Base-by-base conservation (phyloP, 257 asterid genomes). In the Verbena officinalis region DNA sequence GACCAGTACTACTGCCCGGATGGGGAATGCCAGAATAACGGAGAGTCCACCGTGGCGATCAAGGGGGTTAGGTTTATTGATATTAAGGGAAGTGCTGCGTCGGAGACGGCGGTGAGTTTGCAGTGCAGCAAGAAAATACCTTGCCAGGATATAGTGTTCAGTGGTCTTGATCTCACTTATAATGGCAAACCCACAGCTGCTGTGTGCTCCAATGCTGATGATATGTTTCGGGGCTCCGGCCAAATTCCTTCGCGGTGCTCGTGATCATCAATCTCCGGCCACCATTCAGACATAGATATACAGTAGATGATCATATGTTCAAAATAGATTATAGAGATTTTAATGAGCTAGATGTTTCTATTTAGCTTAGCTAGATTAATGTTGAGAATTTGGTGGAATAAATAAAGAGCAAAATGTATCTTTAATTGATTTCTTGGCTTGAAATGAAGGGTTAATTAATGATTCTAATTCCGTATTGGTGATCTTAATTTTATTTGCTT, bases 1-100 rank as follows among this genome's bases (percentile, higher is more conserved):
- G 95, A 87, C 64, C 95, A 87, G 11, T 16, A 59, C 16, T 86
- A 86, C 8, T 83, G 94, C 53, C 94, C 90, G 8, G 0, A 19
- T 10, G 24, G 19, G 1, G 0, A 20, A 6, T 76, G 81, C 56
- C 17, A 4, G 7, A 7, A 14, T 2, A 8, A 46, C 36, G 75
- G 77, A 1, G 74, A 77, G 17, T 77, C 79, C n/a, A 61, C 43
- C n/a, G 73, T 77, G 40, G 40, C 33, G 14, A 77, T 77, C 10
- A 64, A 36, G 43, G 65, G 62, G 8, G 79, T 77, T 40, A 77
- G 61, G 62, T 73, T 23, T 57, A 38, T 64, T 4, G 46, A 53
- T 2, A n/a, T 78, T 8, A 17, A 0, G 30, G 80, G 83, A 27
- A 67, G 23, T 0, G 65, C 80, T 14, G 64, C 70, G 13, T 1